Evolutionary conservation across 2,329 filamentous ascomycete species (phyloP).

Genomic region (Xylaria sp.): DNA sequence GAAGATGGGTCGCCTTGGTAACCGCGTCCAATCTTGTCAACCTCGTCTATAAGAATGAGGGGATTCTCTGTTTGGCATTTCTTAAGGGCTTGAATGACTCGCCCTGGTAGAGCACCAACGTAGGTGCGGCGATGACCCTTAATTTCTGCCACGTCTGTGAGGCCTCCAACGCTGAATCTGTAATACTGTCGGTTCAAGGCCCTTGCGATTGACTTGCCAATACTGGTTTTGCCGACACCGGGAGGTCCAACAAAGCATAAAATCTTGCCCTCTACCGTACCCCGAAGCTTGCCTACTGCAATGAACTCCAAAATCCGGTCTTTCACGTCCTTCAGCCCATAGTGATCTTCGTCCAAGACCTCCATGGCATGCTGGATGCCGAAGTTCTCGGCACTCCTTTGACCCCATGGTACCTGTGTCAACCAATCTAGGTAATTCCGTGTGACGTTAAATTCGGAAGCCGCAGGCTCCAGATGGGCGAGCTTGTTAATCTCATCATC

Average conservation of each 20-base stretch:
- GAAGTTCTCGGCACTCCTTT: constrained; percentile 96
- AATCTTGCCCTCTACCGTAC: constrained; percentile 98
- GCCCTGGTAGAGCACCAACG: constrained; percentile 92
- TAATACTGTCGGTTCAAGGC: constrained; percentile 97
- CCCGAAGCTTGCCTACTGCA: constrained; percentile 94
- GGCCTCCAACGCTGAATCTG: constrained; percentile 94
- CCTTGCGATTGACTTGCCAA: constrained; percentile 96
- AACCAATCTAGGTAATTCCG: constrained; percentile 99
- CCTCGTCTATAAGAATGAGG: constrained; percentile 93
- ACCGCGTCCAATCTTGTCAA: constrained; percentile 97
- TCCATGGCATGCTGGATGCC: constrained; percentile 89
- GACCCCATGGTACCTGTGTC: constrained; percentile 97
- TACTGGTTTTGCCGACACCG: constrained; percentile 98
- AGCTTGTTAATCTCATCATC: constrained; percentile 99
- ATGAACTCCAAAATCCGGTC: constrained; percentile 99
- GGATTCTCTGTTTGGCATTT: constrained; percentile 99
- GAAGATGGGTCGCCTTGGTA: constrained; percentile 97
- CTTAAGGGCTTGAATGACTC: constrained; percentile 98
- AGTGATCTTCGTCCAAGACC: constrained; percentile 95
- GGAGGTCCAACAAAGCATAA: constrained; percentile 97
- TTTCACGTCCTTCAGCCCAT: constrained; percentile 97
- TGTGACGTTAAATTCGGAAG: constrained; percentile 98
- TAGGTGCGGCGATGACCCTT: constrained; percentile 98
- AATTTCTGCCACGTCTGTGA: constrained; percentile 98
- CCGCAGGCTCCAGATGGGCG: constrained; percentile 91